Base-by-base conservation (phyloP, 2,329 filamentous ascomycete genomes). In the Pseudogymnoascus sp. region DNA sequence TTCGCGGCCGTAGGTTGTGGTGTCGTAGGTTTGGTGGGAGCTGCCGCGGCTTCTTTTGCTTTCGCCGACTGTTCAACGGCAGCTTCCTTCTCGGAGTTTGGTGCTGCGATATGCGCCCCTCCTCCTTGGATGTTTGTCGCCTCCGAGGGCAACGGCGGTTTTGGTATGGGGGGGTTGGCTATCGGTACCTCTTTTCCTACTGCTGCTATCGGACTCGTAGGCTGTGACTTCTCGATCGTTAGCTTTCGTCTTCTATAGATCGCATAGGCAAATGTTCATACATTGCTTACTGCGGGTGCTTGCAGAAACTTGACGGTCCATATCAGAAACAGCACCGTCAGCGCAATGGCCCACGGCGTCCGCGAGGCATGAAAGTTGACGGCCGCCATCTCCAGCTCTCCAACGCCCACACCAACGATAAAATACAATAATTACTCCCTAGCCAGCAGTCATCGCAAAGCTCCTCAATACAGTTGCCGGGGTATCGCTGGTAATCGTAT, bases 251-350 rank as follows among this genome's bases (percentile, higher is more conserved):
- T 33, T 55, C 28, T 30, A 5, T 12, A 33, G 9, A 33, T 7
- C 6, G 49, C 5, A 5, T 19, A 19, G 28, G 25, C 16, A 8
- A 14, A 11, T 33, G n/a, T 16, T 55, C 49, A 12, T 55, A 55
- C 49, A 55, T 33, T 28, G 28, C n/a, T 36, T 7, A 60, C 35
- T 42, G 23, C 52, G 19, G 61, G 52, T 28, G 59, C 16, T 22
- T 62, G 52, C 52, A 62, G 30, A 42, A 60, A 30, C 52, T 59
- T 60, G 16, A 62, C 39, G 3, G 61, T 60, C 61, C 61, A 62
- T 19, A 62, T 41, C 55, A 62, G 35, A 12, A 62, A 33, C 52
- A 62, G 36, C 14, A 62, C 61, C 5, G 59, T 25, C 19, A 62
- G 12, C 11, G 61, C 49, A 23, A 59, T 42, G 14, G 33, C 52